Evolutionary conservation across 176 grass and related monocot species (phyloP), one percentile per base, ranked within the genome.

Genomic region (Leersia perrieri): DNA sequence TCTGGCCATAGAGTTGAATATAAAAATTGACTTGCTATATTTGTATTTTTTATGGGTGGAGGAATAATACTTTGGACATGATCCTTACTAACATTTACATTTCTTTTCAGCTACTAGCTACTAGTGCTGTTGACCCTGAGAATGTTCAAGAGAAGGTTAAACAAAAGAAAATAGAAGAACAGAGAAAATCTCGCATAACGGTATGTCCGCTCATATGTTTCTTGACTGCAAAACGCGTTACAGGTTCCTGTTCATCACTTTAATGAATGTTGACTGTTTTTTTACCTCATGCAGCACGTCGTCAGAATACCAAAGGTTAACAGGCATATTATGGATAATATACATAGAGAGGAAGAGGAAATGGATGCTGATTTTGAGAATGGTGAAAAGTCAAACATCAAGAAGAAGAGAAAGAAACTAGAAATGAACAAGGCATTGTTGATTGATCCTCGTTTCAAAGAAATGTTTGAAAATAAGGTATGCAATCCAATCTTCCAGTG

Each of bases 221-320:
- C 66, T 42, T 35, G 41, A 23, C 27, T 72, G 15, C 66, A 42
- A 64, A 35, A 42, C 33, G 12, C 27, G 11, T 66, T 33, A 73
- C 4, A 58, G 26, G 26, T 44, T 55, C 55, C 18, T 53, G 38
- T 83, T 70, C 12, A 25, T 47, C 74, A 31, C 11, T 64, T 66
- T 55, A 49, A 66, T 69, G 22, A 79, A 27, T 28, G n/a, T 12
- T 7, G 14, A 22, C 7, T 38, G 47, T 23, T 51, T 66, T 66
- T 60, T 89, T 18, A 70, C 7, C 69, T 73, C 26, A 3, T 86
- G 84, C 85, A 98, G 92, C 45, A 86, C 70, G 66, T 85, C 0
- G 66, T 20, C 30, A 98, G 68, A 80, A 85, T 98, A 77, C 92
- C 95, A 72, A 98, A 95, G 81, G 88, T 92, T 78, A 98, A 98